Percentiles rank a stretch among this genome's conserved stretches.
Evolutionary conservation across 306 rosid species (phyloP).

Genomic region (Casuarina cunninghamiana): DNA sequence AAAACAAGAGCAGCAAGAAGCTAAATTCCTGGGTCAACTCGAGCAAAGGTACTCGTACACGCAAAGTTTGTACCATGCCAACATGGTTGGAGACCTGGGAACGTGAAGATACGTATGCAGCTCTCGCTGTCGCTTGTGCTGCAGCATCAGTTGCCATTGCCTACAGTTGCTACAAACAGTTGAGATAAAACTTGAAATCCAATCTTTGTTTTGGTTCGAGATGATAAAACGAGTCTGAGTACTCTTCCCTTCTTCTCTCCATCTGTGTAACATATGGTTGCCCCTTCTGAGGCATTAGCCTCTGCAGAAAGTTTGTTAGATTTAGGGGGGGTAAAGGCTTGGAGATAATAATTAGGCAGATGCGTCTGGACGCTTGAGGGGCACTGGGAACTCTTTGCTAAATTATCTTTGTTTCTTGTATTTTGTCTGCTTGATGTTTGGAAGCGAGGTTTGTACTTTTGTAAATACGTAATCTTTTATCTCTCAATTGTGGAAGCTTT

Average conservation of each 20-base stretch:
- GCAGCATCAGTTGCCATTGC: slow-evolving; percentile 77
- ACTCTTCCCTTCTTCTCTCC: not conserved
- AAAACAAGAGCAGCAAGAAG: slow-evolving; percentile 43
- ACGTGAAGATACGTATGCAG: slow-evolving; percentile 84
- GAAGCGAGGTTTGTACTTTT: slow-evolving; percentile 11
- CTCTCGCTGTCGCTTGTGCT: slow-evolving; percentile 78
- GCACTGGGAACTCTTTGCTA: not conserved
- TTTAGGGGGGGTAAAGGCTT: slow-evolving; percentile 14
- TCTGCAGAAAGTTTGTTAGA: slow-evolving; percentile 1
- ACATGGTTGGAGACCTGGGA: slow-evolving; percentile 90
- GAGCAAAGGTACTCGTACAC: slow-evolving; percentile 48
- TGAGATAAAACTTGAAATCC: slow-evolving; percentile 31
- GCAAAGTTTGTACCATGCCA: slow-evolving; percentile 62
- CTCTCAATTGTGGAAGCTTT: not conserved
- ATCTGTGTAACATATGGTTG: not conserved
- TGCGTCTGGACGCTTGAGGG: slow-evolving; percentile 12
- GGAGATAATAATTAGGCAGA: not conserved
- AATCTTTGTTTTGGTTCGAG: not conserved
- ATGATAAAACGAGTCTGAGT: slow-evolving; percentile 6
- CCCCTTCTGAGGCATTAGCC: not conserved
- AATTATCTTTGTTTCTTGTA: not conserved
- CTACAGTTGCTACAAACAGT: slow-evolving; percentile 78
- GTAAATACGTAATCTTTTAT: slow-evolving; percentile 16
- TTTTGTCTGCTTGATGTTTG: not conserved
- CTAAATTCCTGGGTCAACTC: slow-evolving; percentile 43